Conservation (phyloP, 129 eudicot species). For the Calendula officinalis region DNA sequence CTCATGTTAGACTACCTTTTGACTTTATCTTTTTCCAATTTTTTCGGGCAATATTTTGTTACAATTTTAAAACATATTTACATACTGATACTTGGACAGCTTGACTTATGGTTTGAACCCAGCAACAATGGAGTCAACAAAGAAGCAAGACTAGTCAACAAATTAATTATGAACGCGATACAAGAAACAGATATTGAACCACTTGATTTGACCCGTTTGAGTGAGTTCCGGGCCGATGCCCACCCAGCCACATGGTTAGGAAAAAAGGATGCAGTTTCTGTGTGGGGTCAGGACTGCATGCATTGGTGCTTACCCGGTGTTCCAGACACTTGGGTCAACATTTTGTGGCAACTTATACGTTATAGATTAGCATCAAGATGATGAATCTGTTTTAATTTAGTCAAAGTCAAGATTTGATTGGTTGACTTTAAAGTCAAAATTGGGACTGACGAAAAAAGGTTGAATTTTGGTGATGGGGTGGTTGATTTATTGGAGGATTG, state of each 20-base stretch:
- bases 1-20: not conserved
- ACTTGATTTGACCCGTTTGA: slow-evolving; percentile 75
- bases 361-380: slow-evolving; percentile 34
- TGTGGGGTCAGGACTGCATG: slow-evolving; percentile 99
- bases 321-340: slow-evolving; percentile 92
- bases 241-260: slow-evolving; percentile 97
- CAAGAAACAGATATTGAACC: slow-evolving; percentile 52
- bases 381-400: not conserved
- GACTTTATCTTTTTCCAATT: not conserved
- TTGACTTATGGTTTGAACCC: slow-evolving; percentile 97
- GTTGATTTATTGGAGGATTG: too few relatives aligned
- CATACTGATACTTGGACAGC: slow-evolving; percentile 52
- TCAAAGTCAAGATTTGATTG: too few relatives aligned
- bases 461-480: too few relatives aligned
- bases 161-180: slow-evolving; percentile 43
- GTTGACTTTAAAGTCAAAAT: too few relatives aligned
- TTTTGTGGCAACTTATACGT: slow-evolving; percentile 56
- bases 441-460: too few relatives aligned
- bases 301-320: slow-evolving; percentile 99
- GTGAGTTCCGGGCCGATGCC: slow-evolving; percentile 90
- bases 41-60: not conserved
- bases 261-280: slow-evolving; percentile 86
- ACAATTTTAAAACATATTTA: slow-evolving; percentile 7
- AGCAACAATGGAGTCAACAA: slow-evolving; percentile 85
- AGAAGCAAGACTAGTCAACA: slow-evolving; percentile 75